These are phyloP conservation scores for Anthracocystis panici-leucophaei DNA, from an alignment of 1,284 basidiomycete genomes.

Conservation along the genomic window DNA sequence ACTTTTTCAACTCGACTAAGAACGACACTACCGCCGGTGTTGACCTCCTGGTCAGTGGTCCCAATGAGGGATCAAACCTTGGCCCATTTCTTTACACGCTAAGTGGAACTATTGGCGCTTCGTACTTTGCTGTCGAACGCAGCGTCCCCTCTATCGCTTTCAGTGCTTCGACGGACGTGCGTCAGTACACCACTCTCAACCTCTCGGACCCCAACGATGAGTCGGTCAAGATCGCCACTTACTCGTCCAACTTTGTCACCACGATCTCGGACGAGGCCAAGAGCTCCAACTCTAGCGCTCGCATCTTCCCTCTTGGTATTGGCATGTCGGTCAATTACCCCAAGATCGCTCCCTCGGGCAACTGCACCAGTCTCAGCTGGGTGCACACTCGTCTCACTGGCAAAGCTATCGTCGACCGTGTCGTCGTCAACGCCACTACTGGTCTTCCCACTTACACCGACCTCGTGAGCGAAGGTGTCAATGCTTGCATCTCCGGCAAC, in stretches of 20 bases:
- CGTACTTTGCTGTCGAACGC: conserved; percentile 53
- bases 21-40: conserved; percentile 28
- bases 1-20: conserved; percentile 42
- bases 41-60: conserved; percentile 48
- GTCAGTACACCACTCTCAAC: conserved; percentile 51
- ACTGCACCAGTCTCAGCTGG: conserved; percentile 38
- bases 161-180: conserved; percentile 45
- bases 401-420: conserved; percentile 54
- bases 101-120: conserved; percentile 61
- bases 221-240: conserved; percentile 47
- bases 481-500: conserved; percentile 53
- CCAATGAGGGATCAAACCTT: conserved; percentile 56
- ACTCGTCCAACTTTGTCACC: conserved; percentile 61
- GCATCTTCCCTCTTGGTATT: conserved; percentile 53
- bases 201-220: conserved; percentile 52
- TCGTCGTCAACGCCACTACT: conserved; percentile 49
- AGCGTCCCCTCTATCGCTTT: conserved; percentile 60
- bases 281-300: conserved; percentile 19
- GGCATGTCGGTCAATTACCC: conserved; percentile 63
- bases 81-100: conserved; percentile 60
- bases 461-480: conserved; percentile 49
- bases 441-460: conserved; percentile 57
- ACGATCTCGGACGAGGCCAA: conserved; percentile 41
- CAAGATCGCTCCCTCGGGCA: conserved; percentile 29
- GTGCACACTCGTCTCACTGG: conserved; percentile 55